phyloP scores from a whole-genome alignment of 148 eudicot species.

The Rhododendron mucronatum region DNA sequence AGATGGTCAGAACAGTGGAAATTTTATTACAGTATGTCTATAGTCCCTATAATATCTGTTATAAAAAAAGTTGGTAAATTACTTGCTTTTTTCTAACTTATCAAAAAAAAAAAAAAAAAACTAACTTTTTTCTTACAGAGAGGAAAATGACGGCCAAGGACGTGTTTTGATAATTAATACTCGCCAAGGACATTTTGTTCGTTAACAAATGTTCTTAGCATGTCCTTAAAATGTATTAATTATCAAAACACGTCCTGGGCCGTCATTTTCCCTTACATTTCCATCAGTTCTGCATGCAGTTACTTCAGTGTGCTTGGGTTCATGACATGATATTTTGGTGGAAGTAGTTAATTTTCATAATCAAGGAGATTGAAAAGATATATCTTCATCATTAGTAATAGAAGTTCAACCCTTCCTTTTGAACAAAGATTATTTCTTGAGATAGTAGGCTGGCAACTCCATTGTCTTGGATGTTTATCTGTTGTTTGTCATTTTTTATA shows the following conservation, averaged over 20 bases:
- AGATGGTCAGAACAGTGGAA: slow-evolving; percentile 86
- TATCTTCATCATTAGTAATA: background rate
- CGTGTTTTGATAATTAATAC: too few relatives aligned
- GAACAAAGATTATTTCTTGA: background rate
- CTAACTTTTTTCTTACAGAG: background rate
- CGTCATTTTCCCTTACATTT: background rate
- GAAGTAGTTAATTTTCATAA: background rate
- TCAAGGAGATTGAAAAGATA: background rate
- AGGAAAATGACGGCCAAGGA: too few relatives aligned
- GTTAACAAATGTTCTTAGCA: too few relatives aligned
- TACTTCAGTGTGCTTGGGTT: background rate
- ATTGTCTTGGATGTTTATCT: background rate
- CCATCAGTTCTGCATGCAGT: background rate
- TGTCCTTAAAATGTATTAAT: too few relatives aligned
- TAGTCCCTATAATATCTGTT: background rate
- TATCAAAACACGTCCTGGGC: too few relatives aligned
- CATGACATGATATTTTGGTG: slow-evolving; percentile 4
- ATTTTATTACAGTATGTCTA: slow-evolving; percentile 74
- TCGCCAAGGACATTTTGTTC: too few relatives aligned
- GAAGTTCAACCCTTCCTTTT: background rate
- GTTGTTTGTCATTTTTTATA: background rate
- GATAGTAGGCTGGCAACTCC: background rate
- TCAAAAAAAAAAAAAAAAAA: too few relatives aligned
- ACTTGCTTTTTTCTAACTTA: too few relatives aligned
- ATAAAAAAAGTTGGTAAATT: background rate